Conservation (phyloP, 257 asterid genomes). For the Prunella vulgaris region DNA sequence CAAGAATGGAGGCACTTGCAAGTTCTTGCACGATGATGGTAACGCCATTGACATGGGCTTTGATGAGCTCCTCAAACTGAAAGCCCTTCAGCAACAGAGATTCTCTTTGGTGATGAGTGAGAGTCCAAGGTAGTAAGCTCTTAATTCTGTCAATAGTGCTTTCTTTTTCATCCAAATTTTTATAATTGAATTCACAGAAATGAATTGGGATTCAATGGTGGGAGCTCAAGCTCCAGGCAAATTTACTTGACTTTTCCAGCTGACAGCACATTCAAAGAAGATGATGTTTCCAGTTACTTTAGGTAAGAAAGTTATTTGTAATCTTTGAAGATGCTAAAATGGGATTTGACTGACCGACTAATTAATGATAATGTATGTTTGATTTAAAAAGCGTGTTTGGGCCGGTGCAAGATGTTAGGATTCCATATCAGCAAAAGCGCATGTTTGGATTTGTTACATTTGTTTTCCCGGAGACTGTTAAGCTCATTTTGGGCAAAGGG, state of each 20-base stretch:
- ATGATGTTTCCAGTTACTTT: slow-evolving; percentile 82
- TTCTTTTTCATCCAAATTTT: too few relatives aligned
- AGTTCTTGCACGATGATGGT: slow-evolving; percentile 50
- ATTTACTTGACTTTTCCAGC: slow-evolving; percentile 93
- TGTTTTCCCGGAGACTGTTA: slow-evolving; percentile 76
- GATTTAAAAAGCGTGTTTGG: slow-evolving; percentile 55
- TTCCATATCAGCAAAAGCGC: slow-evolving; percentile 89
- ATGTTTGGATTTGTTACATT: slow-evolving; percentile 95
- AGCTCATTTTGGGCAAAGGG: slow-evolving; percentile 83
- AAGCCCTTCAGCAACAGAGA: slow-evolving; percentile 75
- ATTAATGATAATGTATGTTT: slow-evolving; percentile 18
- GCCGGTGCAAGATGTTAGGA: slow-evolving; percentile 93
- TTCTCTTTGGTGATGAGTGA: slow-evolving; percentile 57
- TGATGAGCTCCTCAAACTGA: slow-evolving; percentile 61
- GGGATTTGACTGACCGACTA: too few relatives aligned
- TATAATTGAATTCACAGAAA: slow-evolving; percentile 23
- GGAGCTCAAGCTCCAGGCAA: slow-evolving; percentile 56
- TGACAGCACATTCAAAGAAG: slow-evolving; percentile 85
- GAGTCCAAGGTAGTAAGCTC: slow-evolving; percentile 44
- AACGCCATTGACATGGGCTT: slow-evolving; percentile 39
- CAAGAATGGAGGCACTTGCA: slow-evolving; percentile 62
- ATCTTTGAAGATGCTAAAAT: slow-evolving; percentile 6
- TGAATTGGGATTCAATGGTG: slow-evolving; percentile 48
- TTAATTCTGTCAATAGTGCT: not conserved
- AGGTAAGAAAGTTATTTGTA: slow-evolving; percentile 41